Evolutionary conservation across 768 basidiomycete genomes (phyloP).

Genomic region (Porpolomopsis calyptriformis): DNA sequence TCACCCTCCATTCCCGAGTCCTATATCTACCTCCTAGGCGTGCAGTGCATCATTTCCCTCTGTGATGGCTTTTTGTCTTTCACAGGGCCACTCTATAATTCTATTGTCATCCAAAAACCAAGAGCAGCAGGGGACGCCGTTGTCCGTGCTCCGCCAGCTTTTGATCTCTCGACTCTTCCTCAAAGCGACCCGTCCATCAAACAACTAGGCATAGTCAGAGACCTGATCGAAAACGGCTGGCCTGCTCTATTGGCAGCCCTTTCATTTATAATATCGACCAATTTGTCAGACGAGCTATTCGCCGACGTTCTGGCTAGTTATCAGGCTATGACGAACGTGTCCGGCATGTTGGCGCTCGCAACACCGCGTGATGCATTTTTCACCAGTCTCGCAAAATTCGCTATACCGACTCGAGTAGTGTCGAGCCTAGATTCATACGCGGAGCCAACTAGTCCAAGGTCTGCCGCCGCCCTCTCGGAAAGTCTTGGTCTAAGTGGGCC

Average conservation of each 20-base stretch:
- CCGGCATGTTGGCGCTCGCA: constrained; percentile 75
- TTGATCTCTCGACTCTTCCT: constrained; percentile 50
- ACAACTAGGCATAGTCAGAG: constrained; percentile 54
- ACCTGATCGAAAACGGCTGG: constrained; percentile 84
- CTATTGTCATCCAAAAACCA: constrained; percentile 56
- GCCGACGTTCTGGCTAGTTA: constrained; percentile 74
- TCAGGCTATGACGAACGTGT: constrained; percentile 77
- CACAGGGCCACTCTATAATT: constrained; percentile 64
- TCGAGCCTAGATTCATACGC: constrained; percentile 58
- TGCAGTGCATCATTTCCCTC: constrained; percentile 79
- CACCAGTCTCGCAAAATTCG: constrained; percentile 78
- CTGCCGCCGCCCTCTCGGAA: constrained; percentile 50
- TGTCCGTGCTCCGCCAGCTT: constrained; percentile 61
- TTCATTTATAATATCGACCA: constrained; percentile 82
- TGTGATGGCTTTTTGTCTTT: constrained; percentile 78
- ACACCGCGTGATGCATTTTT: constrained; percentile 94
- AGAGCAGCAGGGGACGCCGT: constrained; percentile 52
- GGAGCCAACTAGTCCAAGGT: constrained; percentile 50
- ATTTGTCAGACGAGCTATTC: constrained; percentile 87
- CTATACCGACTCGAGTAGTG: constrained; percentile 85
- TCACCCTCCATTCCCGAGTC: constrained; percentile 87
- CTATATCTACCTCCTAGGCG: constrained; percentile 84
- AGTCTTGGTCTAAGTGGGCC: constrained; percentile 52
- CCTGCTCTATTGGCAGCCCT: constrained; percentile 85
- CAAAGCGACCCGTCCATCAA: constrained; percentile 37